Evolutionary conservation across 2,329 filamentous ascomycete species (phyloP).

Genomic region (Colletotrichum tanaceti): DNA sequence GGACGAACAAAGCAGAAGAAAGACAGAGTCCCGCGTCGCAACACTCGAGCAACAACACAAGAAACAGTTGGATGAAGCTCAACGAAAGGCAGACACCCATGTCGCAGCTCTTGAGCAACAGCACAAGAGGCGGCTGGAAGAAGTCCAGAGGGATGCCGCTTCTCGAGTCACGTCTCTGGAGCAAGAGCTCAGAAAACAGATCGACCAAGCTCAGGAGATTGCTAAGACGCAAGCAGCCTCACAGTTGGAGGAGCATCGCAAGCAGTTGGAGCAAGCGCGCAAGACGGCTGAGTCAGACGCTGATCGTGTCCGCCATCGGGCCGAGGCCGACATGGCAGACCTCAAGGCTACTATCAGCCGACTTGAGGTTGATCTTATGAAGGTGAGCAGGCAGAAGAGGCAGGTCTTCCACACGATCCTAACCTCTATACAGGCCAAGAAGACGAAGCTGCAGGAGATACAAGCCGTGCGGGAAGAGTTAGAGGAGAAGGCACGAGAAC

Average conservation of each 20-base stretch:
- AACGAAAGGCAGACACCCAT: conserved; percentile 18
- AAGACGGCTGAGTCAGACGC: conserved; percentile 62
- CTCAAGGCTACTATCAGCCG: conserved; percentile 69
- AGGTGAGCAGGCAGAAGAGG: conserved; percentile 54
- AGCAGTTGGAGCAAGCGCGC: conserved; percentile 58
- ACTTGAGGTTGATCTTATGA: conserved; percentile 72
- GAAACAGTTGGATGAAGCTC: conserved; percentile 45
- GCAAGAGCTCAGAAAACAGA: conserved; percentile 44
- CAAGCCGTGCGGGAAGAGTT: conserved; percentile 61
- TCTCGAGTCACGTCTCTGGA: conserved; percentile 1
- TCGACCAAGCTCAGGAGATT: conserved; percentile 53
- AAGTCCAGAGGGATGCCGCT: conserved; percentile 5
- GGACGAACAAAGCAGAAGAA: conserved; percentile 56
- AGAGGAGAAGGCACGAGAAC: conserved; percentile 55
- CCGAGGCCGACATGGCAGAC: conserved; percentile 73
- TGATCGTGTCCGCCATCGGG: conserved; percentile 60
- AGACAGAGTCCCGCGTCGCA: conserved; percentile 59
- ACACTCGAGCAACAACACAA: conserved; percentile 47
- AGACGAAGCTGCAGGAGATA: conserved; percentile 69
- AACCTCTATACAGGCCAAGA: conserved; percentile 61
- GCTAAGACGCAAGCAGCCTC: conserved; percentile 43
- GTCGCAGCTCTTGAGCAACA: conserved; percentile 33
- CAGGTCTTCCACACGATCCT: conserved; percentile 25
- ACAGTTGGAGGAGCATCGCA: conserved; percentile 50
- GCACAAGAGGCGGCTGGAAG: conserved; percentile 32